These are phyloP conservation scores for Cystobasidiaceae sp. DNA, from an alignment of 1,284 basidiomycete species.

Conservation along the genomic window DNA sequence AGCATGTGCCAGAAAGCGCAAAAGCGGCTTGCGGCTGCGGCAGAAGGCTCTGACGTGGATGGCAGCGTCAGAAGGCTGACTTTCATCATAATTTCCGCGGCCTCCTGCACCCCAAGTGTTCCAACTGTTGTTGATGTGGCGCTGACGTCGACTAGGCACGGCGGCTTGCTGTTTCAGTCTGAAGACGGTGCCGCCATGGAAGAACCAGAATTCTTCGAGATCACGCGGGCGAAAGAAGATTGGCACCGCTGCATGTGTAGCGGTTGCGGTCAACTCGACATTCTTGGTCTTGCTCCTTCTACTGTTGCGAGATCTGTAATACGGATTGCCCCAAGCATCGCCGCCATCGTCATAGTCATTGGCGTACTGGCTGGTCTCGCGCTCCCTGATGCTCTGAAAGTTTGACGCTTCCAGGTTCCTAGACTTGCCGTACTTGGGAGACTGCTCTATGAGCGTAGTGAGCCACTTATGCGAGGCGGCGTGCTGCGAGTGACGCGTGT, in stretches of 20 bases:
- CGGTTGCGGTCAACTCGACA: background rate
- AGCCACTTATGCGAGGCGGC: slow-evolving; percentile 22
- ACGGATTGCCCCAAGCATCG: background rate
- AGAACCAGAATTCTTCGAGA: slow-evolving; percentile 16
- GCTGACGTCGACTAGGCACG: background rate
- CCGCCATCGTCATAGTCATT: background rate
- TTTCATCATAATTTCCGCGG: slow-evolving; percentile 17
- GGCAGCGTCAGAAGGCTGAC: background rate
- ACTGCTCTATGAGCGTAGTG: background rate
- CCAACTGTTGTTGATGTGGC: background rate
- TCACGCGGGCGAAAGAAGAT: slow-evolving; percentile 13
- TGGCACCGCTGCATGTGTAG: background rate
- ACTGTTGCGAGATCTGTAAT: background rate
- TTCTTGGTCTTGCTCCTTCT: background rate
- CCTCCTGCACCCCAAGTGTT: too few species aligned
- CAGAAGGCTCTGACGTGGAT: slow-evolving; percentile 9
- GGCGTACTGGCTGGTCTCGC: background rate
- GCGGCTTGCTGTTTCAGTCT: slow-evolving; percentile 1
- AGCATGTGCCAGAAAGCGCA: slow-evolving; percentile 15
- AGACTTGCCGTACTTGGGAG: slow-evolving; percentile 2
- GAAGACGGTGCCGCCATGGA: slow-evolving; percentile 1
- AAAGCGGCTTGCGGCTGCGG: slow-evolving; percentile 8
- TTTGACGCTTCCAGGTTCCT: background rate
- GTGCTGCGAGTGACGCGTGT: background rate
- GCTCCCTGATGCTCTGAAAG: background rate